phyloP scores from a whole-genome alignment of 257 asterid genomes.

The Penstemon eatonii region DNA sequence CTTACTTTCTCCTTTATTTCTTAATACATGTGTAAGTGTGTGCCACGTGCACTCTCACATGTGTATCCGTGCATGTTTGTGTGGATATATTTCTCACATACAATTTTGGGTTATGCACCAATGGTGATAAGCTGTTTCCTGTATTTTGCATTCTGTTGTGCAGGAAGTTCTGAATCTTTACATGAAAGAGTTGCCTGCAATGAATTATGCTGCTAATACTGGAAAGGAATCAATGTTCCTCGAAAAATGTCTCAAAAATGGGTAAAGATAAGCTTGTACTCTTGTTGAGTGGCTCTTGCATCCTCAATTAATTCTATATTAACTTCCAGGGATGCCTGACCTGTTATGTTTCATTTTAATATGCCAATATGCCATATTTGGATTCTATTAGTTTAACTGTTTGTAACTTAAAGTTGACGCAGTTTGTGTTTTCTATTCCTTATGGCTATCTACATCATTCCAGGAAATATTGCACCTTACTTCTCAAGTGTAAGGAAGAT shows the following conservation, averaged over 20 bases:
- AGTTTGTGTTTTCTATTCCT: neutral
- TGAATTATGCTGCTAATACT: conserved; percentile 92
- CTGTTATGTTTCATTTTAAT: neutral
- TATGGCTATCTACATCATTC: conserved; percentile 26
- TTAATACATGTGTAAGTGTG: conserved; percentile 1
- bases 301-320: conserved; percentile 2
- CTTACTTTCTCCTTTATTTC: neutral
- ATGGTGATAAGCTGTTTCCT: neutral
- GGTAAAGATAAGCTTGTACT: conserved; percentile 42
- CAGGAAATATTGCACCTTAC: conserved; percentile 85
- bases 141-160: conserved; percentile 18
- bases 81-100: neutral
- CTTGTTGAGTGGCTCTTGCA: neutral
- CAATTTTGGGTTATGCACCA: conserved; percentile 1
- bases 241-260: conserved; percentile 79
- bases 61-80: too few relatives aligned
- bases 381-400: neutral
- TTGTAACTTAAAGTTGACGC: neutral
- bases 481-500: conserved; percentile 49
- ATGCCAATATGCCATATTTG: conserved; percentile 5
- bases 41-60: neutral
- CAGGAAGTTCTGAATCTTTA: conserved; percentile 77
- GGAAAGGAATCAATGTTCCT: conserved; percentile 86
- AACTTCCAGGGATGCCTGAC: neutral
- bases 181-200: conserved; percentile 77